Conservation (phyloP, 805 yeast genomes). For the Ogataea wickerhamii region DNA sequence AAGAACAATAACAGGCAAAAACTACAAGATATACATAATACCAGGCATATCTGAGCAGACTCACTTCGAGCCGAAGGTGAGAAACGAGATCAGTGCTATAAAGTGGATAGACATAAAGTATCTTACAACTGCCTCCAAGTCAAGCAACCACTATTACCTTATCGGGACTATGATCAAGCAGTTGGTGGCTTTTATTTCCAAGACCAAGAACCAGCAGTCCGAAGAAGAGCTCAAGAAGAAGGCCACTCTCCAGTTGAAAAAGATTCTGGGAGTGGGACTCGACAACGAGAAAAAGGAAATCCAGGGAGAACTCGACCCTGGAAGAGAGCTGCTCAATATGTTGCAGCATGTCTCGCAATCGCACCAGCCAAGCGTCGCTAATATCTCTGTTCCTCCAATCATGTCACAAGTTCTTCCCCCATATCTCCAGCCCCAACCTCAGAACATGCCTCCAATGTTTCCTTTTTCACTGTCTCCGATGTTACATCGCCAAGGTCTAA, state of each 20-base stretch:
- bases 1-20: slow-evolving; percentile 77
- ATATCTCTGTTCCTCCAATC: slow-evolving; percentile 1
- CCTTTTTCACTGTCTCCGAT: slow-evolving; percentile 10
- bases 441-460: slow-evolving; percentile 8
- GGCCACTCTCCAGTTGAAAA: slow-evolving; percentile 65
- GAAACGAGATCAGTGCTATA: slow-evolving; percentile 83
- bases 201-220: slow-evolving; percentile 43
- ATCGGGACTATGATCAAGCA: slow-evolving; percentile 50
- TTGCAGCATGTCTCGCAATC: slow-evolving; percentile 45
- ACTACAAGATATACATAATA: slow-evolving; percentile 76
- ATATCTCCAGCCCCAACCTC: slow-evolving; percentile 6
- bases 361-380: slow-evolving; percentile 19
- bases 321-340: slow-evolving; percentile 69
- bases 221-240: slow-evolving; percentile 58
- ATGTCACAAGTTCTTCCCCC: slow-evolving; percentile 3
- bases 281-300: slow-evolving; percentile 24
- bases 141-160: slow-evolving; percentile 37
- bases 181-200: slow-evolving; percentile 51
- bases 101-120: slow-evolving; percentile 69
- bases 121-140: slow-evolving; percentile 34
- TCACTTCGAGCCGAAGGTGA: slow-evolving; percentile 73
- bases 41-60: slow-evolving; percentile 74
- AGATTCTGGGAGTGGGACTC: slow-evolving; percentile 54
- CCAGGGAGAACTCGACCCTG: slow-evolving; percentile 51
- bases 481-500: slow-evolving; percentile 12